Percentiles rank a stretch among this genome's conserved stretches.
Conservation (phyloP, 441 rosid genomes). For the Brassica hybrid region DNA sequence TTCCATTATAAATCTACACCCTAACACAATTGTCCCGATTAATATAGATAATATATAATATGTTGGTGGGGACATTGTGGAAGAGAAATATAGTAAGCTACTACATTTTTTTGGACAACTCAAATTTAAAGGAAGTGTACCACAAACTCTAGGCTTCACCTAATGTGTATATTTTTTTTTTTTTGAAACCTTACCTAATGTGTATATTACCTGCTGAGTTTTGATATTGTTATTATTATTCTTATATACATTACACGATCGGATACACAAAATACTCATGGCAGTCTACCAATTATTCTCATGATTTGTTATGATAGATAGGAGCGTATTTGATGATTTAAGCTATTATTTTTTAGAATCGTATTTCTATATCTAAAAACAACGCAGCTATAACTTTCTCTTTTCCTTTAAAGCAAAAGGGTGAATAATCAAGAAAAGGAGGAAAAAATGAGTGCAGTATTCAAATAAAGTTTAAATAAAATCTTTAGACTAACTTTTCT, state of each 20-base stretch:
- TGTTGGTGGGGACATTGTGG: slow-evolving; percentile 42
- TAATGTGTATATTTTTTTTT: slow-evolving; percentile 43
- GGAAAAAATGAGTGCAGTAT: slow-evolving; percentile 35
- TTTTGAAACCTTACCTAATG: too few species aligned
- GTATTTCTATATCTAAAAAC: slow-evolving; percentile 4
- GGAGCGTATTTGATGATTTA: slow-evolving; percentile 30
- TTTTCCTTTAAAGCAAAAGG: slow-evolving; percentile 42
- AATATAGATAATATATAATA: background rate
- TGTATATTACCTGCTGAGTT: slow-evolving; percentile 37
- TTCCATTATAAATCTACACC: background rate
- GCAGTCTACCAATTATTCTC: slow-evolving; percentile 19
- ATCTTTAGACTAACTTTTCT: slow-evolving; percentile 44
- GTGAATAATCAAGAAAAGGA: slow-evolving; percentile 31
- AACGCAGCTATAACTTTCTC: slow-evolving; percentile 26
- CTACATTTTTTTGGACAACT: slow-evolving; percentile 26
- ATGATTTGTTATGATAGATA: slow-evolving; percentile 39
- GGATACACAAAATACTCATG: slow-evolving; percentile 21
- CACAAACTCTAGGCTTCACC: slow-evolving; percentile 47
- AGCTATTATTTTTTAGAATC: slow-evolving; percentile 10
- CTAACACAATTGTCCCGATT: background rate
- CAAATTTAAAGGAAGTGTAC: slow-evolving; percentile 42
- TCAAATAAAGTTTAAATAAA: slow-evolving; percentile 40
- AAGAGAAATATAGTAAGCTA: slow-evolving; percentile 41
- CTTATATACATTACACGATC: slow-evolving; percentile 28
- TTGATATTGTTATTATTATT: slow-evolving; percentile 15